phyloP scores from a whole-genome alignment of 116 monocot species.

The Iris pallida region DNA sequence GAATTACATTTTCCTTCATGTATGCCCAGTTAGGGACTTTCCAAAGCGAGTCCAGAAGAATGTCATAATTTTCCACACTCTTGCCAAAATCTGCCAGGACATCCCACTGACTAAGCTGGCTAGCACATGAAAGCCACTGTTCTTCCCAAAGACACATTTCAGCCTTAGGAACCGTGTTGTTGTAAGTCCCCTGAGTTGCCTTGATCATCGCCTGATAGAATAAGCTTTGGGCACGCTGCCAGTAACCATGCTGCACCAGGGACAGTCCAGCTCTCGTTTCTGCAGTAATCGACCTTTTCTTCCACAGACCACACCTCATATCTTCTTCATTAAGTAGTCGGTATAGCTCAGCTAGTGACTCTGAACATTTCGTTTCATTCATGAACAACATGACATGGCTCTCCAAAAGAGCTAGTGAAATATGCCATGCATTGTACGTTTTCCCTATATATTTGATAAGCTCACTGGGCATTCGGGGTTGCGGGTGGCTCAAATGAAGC shows the following conservation, averaged over 20 bases:
- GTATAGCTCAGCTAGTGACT: conserved; percentile 95
- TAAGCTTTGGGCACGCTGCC: conserved; percentile 90
- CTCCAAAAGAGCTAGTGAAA: conserved; percentile 79
- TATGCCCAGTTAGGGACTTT: conserved; percentile 93
- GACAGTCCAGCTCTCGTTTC: conserved; percentile 98
- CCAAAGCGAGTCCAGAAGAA: conserved; percentile 95
- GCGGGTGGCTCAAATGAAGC: conserved; percentile 96
- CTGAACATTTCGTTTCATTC: conserved; percentile 93
- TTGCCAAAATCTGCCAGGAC: conserved; percentile 88
- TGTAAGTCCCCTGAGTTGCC: conserved; percentile 98
- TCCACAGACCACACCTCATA: conserved; percentile 98
- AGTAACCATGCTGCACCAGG: conserved; percentile 97
- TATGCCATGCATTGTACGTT: conserved; percentile 98
- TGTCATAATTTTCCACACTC: conserved; percentile 93
- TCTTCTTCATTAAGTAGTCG: conserved; percentile 95
- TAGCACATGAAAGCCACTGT: conserved; percentile 88
- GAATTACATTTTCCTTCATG: conserved; percentile 83
- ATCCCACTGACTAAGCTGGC: conserved; percentile 96
- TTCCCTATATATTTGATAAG: conserved; percentile 97
- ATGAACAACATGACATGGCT: conserved; percentile 93
- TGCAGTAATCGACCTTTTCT: conserved; percentile 91
- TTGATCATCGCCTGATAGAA: conserved; percentile 99
- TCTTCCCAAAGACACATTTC: conserved; percentile 99
- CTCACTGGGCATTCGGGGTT: conserved; percentile 99
- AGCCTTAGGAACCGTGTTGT: conserved; percentile 88